These are phyloP conservation scores for Pholiota adiposa DNA, from an alignment of 1,284 basidiomycete genomes.

Conservation along the genomic window DNA sequence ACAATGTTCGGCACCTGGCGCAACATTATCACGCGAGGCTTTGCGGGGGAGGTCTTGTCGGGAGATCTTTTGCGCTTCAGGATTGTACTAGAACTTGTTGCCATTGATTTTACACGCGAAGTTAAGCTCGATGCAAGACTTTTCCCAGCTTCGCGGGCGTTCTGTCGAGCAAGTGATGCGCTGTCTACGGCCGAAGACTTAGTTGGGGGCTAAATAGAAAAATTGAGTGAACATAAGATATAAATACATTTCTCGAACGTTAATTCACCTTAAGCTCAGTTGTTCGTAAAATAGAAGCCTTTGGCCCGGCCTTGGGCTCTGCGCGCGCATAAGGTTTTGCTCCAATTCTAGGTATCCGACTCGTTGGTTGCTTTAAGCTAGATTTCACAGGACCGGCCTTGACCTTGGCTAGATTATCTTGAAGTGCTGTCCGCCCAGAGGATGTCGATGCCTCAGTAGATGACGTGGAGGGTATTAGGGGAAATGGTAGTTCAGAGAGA, in stretches of 20 bases:
- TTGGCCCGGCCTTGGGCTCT: slow-evolving; percentile 21
- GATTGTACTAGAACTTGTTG: slow-evolving; percentile 21
- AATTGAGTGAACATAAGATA: not conserved
- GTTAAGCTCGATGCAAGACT: slow-evolving; percentile 12
- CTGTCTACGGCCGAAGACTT: slow-evolving; percentile 12
- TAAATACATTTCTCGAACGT: not conserved
- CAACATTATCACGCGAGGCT: slow-evolving; percentile 32
- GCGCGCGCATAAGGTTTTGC: slow-evolving; percentile 67
- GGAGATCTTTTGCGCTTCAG: slow-evolving; percentile 43
- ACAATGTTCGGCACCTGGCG: slow-evolving; percentile 32
- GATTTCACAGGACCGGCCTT: slow-evolving; percentile 42
- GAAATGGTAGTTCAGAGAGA: slow-evolving; percentile 46
- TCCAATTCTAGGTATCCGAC: slow-evolving; percentile 72
- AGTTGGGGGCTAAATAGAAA: slow-evolving; percentile 10
- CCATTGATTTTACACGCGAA: slow-evolving; percentile 17
- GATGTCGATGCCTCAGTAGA: slow-evolving; percentile 14
- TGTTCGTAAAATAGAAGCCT: slow-evolving; percentile 19
- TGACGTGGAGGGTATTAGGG: slow-evolving; percentile 35
- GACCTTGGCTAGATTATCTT: slow-evolving; percentile 7
- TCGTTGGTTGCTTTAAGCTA: slow-evolving; percentile 57
- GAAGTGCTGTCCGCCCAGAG: not conserved
- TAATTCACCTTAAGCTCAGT: slow-evolving; percentile 23
- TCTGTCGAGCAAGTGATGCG: not conserved
- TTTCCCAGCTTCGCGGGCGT: slow-evolving; percentile 9
- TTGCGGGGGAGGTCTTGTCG: slow-evolving; percentile 30